Percentiles rank a stretch among this genome's conserved stretches.
These are phyloP conservation scores for Rutstroemia sp. DNA, from an alignment of 2,329 filamentous ascomycete genomes.

Conservation along the genomic window DNA sequence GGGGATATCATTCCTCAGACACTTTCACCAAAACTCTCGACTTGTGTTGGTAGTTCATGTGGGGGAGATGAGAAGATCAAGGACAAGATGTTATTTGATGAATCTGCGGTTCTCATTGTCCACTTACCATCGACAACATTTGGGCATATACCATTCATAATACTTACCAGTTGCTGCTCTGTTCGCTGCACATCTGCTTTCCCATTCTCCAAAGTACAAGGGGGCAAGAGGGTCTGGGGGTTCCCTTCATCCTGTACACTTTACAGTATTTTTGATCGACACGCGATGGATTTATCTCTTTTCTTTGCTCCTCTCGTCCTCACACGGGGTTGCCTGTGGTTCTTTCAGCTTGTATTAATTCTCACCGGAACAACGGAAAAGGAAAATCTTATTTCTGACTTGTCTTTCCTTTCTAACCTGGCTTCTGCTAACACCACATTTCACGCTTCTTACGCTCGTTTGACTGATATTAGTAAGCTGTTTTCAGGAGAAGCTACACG, in stretches of 20 bases:
- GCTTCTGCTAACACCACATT: too few relatives aligned
- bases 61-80: constrained; percentile 6
- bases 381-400: neutral
- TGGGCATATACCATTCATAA: neutral
- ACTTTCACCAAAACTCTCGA: neutral
- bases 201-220: too few relatives aligned
- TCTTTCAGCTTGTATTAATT: neutral
- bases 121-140: neutral
- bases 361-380: neutral
- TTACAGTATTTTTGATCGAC: neutral
- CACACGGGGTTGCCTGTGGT: neutral
- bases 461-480: too few relatives aligned
- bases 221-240: neutral
- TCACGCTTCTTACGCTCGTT: too few relatives aligned
- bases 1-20: neutral
- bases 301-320: too few relatives aligned
- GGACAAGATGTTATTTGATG: constrained; percentile 13
- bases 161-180: neutral
- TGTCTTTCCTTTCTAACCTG: neutral
- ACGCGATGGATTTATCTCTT: too few relatives aligned
- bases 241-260: neutral
- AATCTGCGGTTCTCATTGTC: constrained; percentile 4
- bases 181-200: neutral
- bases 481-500: too few relatives aligned
- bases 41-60: constrained; percentile 4